Percentiles rank a stretch among this genome's conserved stretches.
Conservation (phyloP, 768 basidiomycete species). For the Amanita brunnescens region DNA sequence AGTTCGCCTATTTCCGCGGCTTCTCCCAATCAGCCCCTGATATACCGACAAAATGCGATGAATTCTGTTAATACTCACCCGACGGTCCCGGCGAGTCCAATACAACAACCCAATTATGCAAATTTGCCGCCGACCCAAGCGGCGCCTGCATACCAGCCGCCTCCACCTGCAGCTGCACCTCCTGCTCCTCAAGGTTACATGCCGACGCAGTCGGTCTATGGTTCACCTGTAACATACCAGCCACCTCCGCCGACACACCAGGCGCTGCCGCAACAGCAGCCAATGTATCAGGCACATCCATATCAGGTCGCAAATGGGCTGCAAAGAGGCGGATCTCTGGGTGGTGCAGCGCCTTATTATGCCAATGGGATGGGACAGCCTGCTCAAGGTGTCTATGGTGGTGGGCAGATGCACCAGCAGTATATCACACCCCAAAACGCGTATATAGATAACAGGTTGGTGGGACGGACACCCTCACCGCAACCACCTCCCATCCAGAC, state of each 20-base stretch:
- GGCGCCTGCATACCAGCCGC: conserved; percentile 5
- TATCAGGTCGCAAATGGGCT: conserved; percentile 18
- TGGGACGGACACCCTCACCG: conserved; percentile 43
- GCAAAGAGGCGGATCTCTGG: conserved; percentile 19
- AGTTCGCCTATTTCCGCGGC: conserved; percentile 2
- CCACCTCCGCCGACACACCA: conserved; percentile 14
- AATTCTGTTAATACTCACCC: neutral
- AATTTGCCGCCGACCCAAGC: neutral
- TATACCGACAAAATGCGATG: neutral
- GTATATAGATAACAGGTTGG: conserved; percentile 38
- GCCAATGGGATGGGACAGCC: conserved; percentile 20
- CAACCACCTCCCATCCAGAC: conserved; percentile 24
- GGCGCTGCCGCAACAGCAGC: conserved; percentile 15
- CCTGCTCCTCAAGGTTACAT: conserved; percentile 6
- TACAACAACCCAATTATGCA: conserved; percentile 2
- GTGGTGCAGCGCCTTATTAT: conserved; percentile 19
- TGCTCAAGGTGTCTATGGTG: conserved; percentile 14
- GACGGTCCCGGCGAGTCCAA: neutral
- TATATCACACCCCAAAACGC: conserved; percentile 17
- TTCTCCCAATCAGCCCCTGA: neutral
- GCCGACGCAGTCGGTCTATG: conserved; percentile 10
- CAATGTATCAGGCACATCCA: conserved; percentile 17
- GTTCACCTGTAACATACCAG: conserved; percentile 9
- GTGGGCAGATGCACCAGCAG: conserved; percentile 18
- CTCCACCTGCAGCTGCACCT: neutral